Conservation (phyloP, 768 basidiomycete species). For the Termitomyces sp. region DNA sequence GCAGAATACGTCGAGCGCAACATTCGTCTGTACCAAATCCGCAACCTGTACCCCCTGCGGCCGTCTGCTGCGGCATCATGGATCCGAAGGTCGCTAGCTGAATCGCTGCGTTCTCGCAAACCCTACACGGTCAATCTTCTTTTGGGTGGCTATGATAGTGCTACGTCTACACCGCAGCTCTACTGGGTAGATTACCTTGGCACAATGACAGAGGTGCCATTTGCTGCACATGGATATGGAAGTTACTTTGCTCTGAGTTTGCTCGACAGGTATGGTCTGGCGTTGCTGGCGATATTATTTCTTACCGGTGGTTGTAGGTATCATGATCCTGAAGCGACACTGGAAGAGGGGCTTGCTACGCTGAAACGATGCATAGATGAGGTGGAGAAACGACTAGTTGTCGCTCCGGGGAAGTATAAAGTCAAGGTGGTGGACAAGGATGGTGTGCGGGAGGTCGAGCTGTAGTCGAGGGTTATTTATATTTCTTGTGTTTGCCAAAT, state of each 20-base stretch:
- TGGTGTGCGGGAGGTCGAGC: constrained; percentile 75
- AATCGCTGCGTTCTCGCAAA: constrained; percentile 80
- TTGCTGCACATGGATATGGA: constrained; percentile 94
- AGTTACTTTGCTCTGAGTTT: constrained; percentile 89
- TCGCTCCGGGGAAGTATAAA: constrained; percentile 78
- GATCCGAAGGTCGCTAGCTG: constrained; percentile 88
- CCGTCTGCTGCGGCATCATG: constrained; percentile 91
- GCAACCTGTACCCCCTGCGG: constrained; percentile 84
- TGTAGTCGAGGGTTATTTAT: constrained; percentile 32
- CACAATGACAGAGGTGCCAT: constrained; percentile 83
- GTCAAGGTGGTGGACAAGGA: constrained; percentile 92
- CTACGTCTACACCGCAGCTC: constrained; percentile 64
- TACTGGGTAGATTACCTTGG: constrained; percentile 99
- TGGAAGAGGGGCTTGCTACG: constrained; percentile 83
- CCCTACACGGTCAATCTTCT: constrained; percentile 93
- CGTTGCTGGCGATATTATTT: too few species aligned
- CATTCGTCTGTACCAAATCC: constrained; percentile 93
- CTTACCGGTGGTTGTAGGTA: constrained; percentile 46
- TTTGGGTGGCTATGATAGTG: constrained; percentile 87
- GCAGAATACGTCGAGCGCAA: constrained; percentile 96
- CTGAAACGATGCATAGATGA: constrained; percentile 86
- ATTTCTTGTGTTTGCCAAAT: background rate
- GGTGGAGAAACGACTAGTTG: constrained; percentile 77
- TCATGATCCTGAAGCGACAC: constrained; percentile 80
- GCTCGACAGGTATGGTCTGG: constrained; percentile 75